phyloP scores from a whole-genome alignment of 306 rosid genomes.

The Acacia melanoxylon region DNA sequence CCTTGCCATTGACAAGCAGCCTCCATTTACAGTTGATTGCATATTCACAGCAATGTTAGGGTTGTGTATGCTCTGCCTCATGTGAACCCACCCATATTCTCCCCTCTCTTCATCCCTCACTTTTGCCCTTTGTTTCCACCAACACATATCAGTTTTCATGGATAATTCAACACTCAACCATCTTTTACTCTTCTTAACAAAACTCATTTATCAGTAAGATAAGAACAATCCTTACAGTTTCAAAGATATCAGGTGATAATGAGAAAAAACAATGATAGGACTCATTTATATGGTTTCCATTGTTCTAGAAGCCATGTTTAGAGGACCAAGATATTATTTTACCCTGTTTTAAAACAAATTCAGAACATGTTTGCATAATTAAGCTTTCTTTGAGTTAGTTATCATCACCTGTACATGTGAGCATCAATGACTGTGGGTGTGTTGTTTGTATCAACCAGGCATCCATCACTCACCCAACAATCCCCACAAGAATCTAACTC shows the following conservation, averaged over 20 bases:
- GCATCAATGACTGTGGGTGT: no score
- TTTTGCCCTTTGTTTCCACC: conserved; percentile 56
- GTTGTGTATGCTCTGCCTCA: conserved; percentile 89
- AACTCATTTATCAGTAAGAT: not conserved
- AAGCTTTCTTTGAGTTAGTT: no score
- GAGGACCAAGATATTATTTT: no score
- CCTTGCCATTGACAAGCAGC: conserved; percentile 68
- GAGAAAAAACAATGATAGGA: not conserved
- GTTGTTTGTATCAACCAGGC: no score
- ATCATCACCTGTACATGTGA: no score
- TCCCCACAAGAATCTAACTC: no score
- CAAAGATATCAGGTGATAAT: not conserved
- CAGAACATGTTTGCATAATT: no score
- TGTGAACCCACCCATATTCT: conserved; percentile 76
- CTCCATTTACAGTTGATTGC: conserved; percentile 69
- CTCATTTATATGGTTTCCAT: no score
- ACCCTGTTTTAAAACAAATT: no score
- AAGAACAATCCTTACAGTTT: not conserved
- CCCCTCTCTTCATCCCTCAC: conserved; percentile 61
- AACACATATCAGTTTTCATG: not conserved
- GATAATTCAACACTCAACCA: not conserved
- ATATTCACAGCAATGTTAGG: conserved; percentile 82
- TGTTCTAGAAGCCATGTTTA: no score
- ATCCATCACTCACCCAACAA: no score
- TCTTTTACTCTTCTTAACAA: not conserved